These are phyloP conservation scores for Pleurotus eryngii DNA, from an alignment of 768 basidiomycete species.

Conservation along the genomic window DNA sequence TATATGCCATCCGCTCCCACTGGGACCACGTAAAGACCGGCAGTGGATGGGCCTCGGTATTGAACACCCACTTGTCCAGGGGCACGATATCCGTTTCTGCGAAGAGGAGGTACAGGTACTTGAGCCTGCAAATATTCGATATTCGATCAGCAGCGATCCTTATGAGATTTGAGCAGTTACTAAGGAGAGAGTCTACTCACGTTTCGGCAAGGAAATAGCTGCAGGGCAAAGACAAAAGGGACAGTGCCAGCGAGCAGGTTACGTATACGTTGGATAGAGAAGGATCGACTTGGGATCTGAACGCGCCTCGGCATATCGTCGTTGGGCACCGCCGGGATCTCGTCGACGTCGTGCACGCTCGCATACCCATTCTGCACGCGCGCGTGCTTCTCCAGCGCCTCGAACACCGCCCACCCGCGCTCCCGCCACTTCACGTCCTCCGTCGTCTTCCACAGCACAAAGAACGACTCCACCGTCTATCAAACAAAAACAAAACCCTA, in stretches of 20 bases:
- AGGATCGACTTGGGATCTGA: no score
- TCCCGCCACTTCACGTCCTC: constrained; percentile 67
- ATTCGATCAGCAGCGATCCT: constrained; percentile 29
- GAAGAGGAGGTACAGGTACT: constrained; percentile 68
- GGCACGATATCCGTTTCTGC: constrained; percentile 50
- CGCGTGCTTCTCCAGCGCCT: constrained; percentile 59
- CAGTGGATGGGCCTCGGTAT: constrained; percentile 71
- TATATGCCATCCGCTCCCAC: constrained; percentile 45
- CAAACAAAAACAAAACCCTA: background rate
- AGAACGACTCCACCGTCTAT: constrained; percentile 73
- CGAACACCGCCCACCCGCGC: constrained; percentile 68
- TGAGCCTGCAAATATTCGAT: constrained; percentile 40
- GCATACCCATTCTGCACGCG: constrained; percentile 62
- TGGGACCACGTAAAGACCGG: constrained; percentile 60
- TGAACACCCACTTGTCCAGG: constrained; percentile 56
- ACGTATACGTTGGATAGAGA: no score
- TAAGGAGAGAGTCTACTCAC: no score
- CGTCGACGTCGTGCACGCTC: constrained; percentile 47
- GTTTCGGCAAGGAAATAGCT: constrained; percentile 50
- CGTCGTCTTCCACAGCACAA: constrained; percentile 70
- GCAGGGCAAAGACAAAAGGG: background rate
- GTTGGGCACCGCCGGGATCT: constrained; percentile 28
- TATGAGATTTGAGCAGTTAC: no score
- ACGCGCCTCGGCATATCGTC: constrained; percentile 76
- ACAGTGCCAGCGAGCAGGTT: constrained; percentile 2